Base-by-base conservation (phyloP, 2,329 filamentous ascomycete genomes). In the Colletotrichum eleusines region DNA sequence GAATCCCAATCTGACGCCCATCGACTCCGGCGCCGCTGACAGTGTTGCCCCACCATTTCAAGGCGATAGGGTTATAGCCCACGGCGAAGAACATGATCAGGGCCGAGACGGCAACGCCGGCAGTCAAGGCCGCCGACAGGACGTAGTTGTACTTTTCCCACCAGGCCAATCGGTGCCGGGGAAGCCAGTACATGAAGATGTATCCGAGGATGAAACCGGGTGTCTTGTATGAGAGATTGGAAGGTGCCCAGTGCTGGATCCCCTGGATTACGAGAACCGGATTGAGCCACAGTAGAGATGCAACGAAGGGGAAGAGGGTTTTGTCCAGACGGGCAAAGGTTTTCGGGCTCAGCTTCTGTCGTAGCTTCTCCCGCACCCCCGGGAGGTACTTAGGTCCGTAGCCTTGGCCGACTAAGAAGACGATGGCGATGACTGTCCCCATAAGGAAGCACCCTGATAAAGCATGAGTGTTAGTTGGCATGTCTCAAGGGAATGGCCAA, bases 81-180 rank as follows among this genome's bases (percentile, higher is more conserved):
- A 85, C 76, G 5, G 81, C 81, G 62, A 84, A 85, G 75, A 84
- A 83, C 75, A 83, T 82, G 72, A 85, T 73, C 23, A 84, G 75
- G 16, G 79, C 83, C 48, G 78, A 79, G 53, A 84, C 73, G 33
- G 83, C 83, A 5, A 85, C 78, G 9, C 82, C 83, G 5, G 80
- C 81, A 12, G 79, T 81, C 62, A 85, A 74, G 7, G 81, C 81
- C 0, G 83, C 81, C 12, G 81, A 83, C 3, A 85, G 75, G 3
- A 83, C 79, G 73, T 84, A 85, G 75, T 84, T 84, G 76, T 85
- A 85, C 78, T 84, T 82, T 55, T 81, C 78, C 81, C 82, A 84
- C 81, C 82, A 84, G 1, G 82, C 81, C 58, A 81, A 73, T 16
- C 77, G 76, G 64, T 80, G 78, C 18, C 80, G 75, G 1, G 80